Evolutionary conservation across 2,329 filamentous ascomycete species (phyloP).

Genomic region (Beauveria caledonica): DNA sequence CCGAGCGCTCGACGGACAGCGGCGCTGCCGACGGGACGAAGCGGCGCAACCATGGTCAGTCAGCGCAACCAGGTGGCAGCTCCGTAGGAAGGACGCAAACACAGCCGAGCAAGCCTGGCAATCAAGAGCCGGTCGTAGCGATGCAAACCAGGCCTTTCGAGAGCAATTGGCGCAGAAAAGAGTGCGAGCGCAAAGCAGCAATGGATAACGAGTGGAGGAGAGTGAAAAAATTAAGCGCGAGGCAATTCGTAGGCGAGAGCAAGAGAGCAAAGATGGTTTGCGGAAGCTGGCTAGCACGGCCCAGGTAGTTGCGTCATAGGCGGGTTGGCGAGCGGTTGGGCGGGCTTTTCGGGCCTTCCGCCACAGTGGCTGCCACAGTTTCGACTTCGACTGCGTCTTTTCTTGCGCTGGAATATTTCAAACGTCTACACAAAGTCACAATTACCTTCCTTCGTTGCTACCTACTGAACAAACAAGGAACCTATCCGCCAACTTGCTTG

Average conservation of each 20-base stretch:
- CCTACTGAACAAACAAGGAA: too few relatives aligned
- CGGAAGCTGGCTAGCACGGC: constrained; percentile 6
- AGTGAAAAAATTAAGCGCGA: not conserved
- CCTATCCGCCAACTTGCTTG: too few relatives aligned
- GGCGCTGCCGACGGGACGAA: constrained; percentile 1
- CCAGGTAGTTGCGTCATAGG: constrained; percentile 11
- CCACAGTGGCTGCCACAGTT: not conserved
- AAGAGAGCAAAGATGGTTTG: not conserved
- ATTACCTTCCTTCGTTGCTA: too few relatives aligned
- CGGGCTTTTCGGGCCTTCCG: not conserved
- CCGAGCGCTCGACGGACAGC: not conserved
- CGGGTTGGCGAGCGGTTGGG: not conserved
- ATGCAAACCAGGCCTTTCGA: not conserved
- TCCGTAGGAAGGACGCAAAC: not conserved
- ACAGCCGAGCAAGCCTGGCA: not conserved
- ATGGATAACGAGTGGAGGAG: not conserved
- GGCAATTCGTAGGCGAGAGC: not conserved
- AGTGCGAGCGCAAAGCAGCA: too few relatives aligned
- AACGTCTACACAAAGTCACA: too few relatives aligned
- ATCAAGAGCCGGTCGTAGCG: not conserved
- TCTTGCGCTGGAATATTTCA: not conserved
- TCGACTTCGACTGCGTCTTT: not conserved
- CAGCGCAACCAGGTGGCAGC: not conserved
- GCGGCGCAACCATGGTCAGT: constrained; percentile 4
- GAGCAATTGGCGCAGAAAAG: not conserved